Evolutionary conservation across 1,284 basidiomycete species (phyloP), one percentile per base, ranked within the genome.

Genomic region (Ceratobasidium sp.): DNA sequence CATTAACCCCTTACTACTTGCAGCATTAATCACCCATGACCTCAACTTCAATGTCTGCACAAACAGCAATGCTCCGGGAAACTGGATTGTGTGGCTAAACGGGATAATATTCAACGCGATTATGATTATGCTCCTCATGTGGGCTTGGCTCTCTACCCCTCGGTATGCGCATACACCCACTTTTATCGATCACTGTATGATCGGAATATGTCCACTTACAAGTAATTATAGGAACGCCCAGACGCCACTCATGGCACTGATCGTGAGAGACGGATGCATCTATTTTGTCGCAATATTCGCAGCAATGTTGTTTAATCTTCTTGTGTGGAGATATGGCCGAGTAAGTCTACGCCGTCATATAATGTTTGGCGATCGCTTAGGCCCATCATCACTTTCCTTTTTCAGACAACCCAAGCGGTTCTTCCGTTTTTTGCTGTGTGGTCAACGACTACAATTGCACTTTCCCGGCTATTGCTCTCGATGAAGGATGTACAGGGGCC

Each of bases 61-160:
- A 2, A 40, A 42, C 26, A 26, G 46, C 23, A 74, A 61, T 26
- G 59, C 59, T 28, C 46, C 48, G 17, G 61, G 71, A n/a, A 74
- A 48, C 48, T 74, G 71, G 71, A n/a, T 74, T 3, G 71, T 74
- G 15, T 74, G 71, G 71, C 28, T 74, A 12, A 74, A 74, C n/a
- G 71, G 61, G 15, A 74, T 74, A 20, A 23, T 74, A 23, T 74
- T 64, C 71, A 74, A 74, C 33, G 71, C 59, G 38, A 52, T 65
- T 38, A 65, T 74, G 44, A 74, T 74, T 15, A 28, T 28, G 10
- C 71, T 74, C 1, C 50, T 74, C 15, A 54, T 74, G 17, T 74
- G 71, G 71, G 71, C 59, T n/a, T 74, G 71, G 71, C 71, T 74
- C 12, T 74, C 71, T 13, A 74, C 71, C 26, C 71, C 71, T 3